phyloP scores from a whole-genome alignment of 441 rosid species.

The Eutrema salsugineum region DNA sequence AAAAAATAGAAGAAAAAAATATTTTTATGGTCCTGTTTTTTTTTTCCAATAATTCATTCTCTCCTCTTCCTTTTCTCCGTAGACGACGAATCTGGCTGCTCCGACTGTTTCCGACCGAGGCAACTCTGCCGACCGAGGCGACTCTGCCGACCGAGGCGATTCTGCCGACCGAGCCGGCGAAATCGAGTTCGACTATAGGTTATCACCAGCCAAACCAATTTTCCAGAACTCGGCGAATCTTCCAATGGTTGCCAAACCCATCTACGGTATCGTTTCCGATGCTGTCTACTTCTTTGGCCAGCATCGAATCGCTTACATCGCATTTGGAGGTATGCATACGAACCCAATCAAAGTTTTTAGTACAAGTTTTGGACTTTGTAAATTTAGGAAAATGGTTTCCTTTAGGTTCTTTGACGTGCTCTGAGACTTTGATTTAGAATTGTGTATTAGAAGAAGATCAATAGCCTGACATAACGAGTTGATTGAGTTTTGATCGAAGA shows the following conservation, averaged over 20 bases:
- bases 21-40: no score
- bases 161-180: no score
- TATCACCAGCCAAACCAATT: no score
- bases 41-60: no score
- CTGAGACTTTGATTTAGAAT: background rate
- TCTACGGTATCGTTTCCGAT: constrained; percentile 76
- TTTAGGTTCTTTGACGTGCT: background rate
- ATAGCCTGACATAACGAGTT: background rate
- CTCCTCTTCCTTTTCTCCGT: no score
- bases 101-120: no score
- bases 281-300: constrained; percentile 69
- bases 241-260: constrained; percentile 87
- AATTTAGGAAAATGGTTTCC: background rate
- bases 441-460: background rate
- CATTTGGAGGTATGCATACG: constrained; percentile 56
- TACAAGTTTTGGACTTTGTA: background rate
- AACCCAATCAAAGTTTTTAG: background rate
- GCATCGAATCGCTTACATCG: constrained; percentile 89
- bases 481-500: background rate
- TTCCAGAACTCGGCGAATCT: constrained; percentile 81
- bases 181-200: no score
- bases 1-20: no score
- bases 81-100: no score
- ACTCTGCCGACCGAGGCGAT: no score
- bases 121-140: no score